Percentiles rank a stretch among this genome's conserved stretches.
These are phyloP conservation scores for Manihot esculenta DNA, from an alignment of 441 rosid genomes.

Conservation along the genomic window DNA sequence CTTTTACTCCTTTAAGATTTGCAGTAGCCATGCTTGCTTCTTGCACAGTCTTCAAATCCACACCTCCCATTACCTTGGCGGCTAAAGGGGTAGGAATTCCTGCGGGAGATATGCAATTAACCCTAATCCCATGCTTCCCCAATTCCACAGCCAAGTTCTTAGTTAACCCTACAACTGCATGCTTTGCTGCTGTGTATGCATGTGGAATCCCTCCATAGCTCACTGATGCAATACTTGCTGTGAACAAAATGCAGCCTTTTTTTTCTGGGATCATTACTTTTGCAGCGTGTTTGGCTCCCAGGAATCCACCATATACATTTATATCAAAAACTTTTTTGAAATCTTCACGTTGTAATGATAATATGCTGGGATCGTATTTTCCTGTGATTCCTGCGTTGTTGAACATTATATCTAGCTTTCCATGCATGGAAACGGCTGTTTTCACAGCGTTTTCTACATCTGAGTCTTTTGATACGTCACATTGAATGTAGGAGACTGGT, in stretches of 20 bases:
- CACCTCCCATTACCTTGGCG: neutral
- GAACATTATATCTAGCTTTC: constrained; percentile 37
- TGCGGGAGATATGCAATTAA: constrained; percentile 10
- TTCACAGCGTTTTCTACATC: constrained; percentile 28
- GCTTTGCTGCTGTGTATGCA: constrained; percentile 17
- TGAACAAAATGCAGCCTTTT: constrained; percentile 36
- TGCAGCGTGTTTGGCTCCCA: constrained; percentile 32
- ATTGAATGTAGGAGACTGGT: constrained; percentile 22
- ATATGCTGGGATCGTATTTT: neutral
- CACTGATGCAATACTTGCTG: constrained; percentile 22
- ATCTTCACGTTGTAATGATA: constrained; percentile 7
- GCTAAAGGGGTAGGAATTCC: neutral
- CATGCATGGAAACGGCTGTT: constrained; percentile 25
- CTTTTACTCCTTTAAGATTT: constrained; percentile 16
- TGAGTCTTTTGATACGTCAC: constrained; percentile 27
- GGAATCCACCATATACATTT: constrained; percentile 23
- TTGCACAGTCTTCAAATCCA: neutral
- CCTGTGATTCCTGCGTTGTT: constrained; percentile 31
- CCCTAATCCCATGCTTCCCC: constrained; percentile 13
- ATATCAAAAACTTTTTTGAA: constrained; percentile 20
- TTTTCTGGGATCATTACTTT: constrained; percentile 32
- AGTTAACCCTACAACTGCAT: constrained; percentile 9
- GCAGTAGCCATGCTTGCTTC: neutral
- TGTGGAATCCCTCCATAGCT: neutral
- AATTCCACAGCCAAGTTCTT: constrained; percentile 11